Evolutionary conservation across 129 eudicot genomes (phyloP), one percentile per base, ranked within the genome.

Genomic region (Ambrosia trifida): DNA sequence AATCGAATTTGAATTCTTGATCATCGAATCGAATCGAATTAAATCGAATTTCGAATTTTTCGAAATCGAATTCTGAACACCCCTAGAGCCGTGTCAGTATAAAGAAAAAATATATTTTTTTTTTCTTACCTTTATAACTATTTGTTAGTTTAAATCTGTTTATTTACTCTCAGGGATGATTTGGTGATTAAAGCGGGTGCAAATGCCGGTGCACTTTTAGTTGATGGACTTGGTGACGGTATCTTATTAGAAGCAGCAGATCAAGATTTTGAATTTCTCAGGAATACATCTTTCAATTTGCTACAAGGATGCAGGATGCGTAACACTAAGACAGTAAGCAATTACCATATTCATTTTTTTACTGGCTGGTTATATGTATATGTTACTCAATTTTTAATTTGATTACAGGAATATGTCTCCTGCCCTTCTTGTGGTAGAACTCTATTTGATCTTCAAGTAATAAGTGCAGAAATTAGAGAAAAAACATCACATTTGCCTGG

Each of bases 391-490:
- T 49, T 14, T 41, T 16, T 35, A 20, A 69, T 47, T 52, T 17
- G 66, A 40, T 53, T 53, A 41, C 93, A 94, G 98, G 98, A 94
- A 72, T 94, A 94, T 47, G 99, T 94, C 19, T 94, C 99, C 5
- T 94, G 99, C 83, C 99, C 99, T 13, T 94, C 99, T 35, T 94
- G 99, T 51, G 99, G 99, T 36, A 87, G 99, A 78, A 89, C 99
- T 41, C 72, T 94, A 50, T 94, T 94, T 41, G 99, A 94, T 75
- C 99, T 89, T 78, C 99, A 94, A 87, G 99, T 84, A 82, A 85
- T 94, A 54, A 94, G 99, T 71, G 99, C 99, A 13, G 80, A 94
- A 84, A 94, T 94, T 35, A 84, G 99, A 79, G 96, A 94, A 79
- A 94, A 79, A 79, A 94, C 99, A 72, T 90, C 92, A 18, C 99